Percentiles rank a stretch among this genome's conserved stretches.
These are phyloP conservation scores for Thelonectria rubi DNA, from an alignment of 2,329 filamentous ascomycete species.

Conservation along the genomic window DNA sequence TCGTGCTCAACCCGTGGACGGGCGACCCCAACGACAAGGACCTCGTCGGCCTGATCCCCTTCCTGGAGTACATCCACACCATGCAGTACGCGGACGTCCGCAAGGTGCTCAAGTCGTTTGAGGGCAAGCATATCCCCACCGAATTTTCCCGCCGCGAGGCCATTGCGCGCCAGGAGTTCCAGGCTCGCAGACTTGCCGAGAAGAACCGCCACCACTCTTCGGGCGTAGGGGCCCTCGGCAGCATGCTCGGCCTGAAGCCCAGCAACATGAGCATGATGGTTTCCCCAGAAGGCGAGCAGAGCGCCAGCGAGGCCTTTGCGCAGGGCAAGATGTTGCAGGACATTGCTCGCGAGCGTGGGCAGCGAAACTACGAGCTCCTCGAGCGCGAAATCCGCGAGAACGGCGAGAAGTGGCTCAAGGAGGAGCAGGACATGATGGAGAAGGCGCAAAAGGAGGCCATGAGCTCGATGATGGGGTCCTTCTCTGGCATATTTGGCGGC, in stretches of 20 bases:
- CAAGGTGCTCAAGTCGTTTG: constrained; percentile 84
- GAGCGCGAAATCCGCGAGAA: constrained; percentile 93
- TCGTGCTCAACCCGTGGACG: constrained; percentile 89
- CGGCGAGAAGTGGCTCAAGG: constrained; percentile 94
- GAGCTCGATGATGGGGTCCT: constrained; percentile 87
- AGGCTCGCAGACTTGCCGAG: constrained; percentile 77
- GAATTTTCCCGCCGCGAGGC: constrained; percentile 93
- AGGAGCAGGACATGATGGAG: constrained; percentile 89
- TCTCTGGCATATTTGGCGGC: constrained; percentile 52
- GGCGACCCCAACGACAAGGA: constrained; percentile 85
- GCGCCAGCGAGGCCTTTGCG: constrained; percentile 78
- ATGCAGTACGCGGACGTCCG: constrained; percentile 92
- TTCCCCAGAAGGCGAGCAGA: constrained; percentile 71
- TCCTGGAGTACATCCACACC: constrained; percentile 95
- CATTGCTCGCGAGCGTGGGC: constrained; percentile 89
- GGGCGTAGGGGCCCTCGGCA: constrained; percentile 74
- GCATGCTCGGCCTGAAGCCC: constrained; percentile 80
- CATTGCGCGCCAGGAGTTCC: constrained; percentile 83
- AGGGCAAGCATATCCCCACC: constrained; percentile 86
- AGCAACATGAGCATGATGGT: constrained; percentile 70
- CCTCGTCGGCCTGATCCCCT: constrained; percentile 89
- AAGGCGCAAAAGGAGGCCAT: constrained; percentile 89
- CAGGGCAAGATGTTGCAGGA: constrained; percentile 98
- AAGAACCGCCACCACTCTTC: constrained; percentile 66
- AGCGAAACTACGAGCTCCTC: constrained; percentile 87